phyloP scores from a whole-genome alignment of 805 yeast species.

The Myxozyma mucilagina region DNA sequence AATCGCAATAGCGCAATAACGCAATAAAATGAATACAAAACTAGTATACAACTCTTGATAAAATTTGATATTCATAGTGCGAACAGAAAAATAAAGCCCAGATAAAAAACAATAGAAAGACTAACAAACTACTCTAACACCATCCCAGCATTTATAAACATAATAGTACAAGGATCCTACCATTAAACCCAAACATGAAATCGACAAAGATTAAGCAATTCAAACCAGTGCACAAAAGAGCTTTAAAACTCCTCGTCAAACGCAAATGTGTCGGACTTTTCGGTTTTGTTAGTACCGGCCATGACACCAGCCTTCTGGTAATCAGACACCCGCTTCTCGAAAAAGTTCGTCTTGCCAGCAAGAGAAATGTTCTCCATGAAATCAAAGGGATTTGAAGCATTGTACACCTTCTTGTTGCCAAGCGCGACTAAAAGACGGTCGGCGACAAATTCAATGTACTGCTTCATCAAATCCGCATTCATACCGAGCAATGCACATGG shows the following conservation, averaged over 20 bases:
- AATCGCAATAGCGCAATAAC: not conserved
- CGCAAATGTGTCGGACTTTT: constrained; percentile 55
- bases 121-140: not conserved
- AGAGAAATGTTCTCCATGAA: constrained; percentile 98
- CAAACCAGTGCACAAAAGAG: not conserved
- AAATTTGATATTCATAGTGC: not conserved
- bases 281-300: constrained; percentile 59
- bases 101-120: not conserved
- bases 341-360: constrained; percentile 98
- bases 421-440: constrained; percentile 89
- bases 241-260: constrained; percentile 90
- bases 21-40: not conserved
- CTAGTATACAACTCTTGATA: constrained; percentile 4
- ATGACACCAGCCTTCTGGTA: constrained; percentile 99
- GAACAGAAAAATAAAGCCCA: not conserved
- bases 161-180: not conserved
- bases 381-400: constrained; percentile 91
- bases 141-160: not conserved
- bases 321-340: constrained; percentile 97
- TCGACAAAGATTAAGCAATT: not conserved
- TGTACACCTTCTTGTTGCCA: constrained; percentile 87
- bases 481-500: constrained; percentile 93
- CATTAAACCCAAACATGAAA: not conserved
- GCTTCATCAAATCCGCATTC: constrained; percentile 93
- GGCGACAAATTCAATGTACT: constrained; percentile 96